These are phyloP conservation scores for Spergularia bocconei DNA, from an alignment of 148 eudicot genomes.

Conservation along the genomic window DNA sequence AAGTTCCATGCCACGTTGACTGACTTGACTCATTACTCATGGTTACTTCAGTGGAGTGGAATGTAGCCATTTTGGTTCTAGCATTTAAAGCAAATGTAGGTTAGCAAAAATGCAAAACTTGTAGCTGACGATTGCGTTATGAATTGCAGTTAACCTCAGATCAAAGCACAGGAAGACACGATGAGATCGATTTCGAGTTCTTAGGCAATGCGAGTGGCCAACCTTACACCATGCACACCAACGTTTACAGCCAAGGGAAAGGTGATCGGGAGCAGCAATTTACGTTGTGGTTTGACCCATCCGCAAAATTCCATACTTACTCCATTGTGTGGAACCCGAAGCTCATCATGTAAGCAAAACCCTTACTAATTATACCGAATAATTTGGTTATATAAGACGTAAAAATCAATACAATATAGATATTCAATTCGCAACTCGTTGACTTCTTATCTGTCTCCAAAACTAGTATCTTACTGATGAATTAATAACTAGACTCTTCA, in stretches of 20 bases:
- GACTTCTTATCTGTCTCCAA: neutral
- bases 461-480: too few relatives aligned
- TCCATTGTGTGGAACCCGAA: slow-evolving; percentile 42
- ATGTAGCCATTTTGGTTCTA: neutral
- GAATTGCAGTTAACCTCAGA: slow-evolving; percentile 39
- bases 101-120: neutral
- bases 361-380: neutral
- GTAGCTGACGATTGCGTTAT: neutral
- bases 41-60: too few relatives aligned
- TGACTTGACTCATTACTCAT: too few relatives aligned
- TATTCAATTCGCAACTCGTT: neutral
- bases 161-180: slow-evolving; percentile 31
- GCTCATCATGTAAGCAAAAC: slow-evolving; percentile 35
- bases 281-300: slow-evolving; percentile 52
- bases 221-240: slow-evolving; percentile 50
- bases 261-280: slow-evolving; percentile 51
- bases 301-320: slow-evolving; percentile 42
- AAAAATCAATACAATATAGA: neutral
- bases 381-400: neutral
- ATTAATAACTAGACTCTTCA: too few relatives aligned
- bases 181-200: slow-evolving; percentile 51
- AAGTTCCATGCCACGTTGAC: too few relatives aligned
- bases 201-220: slow-evolving; percentile 47
- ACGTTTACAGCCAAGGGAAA: slow-evolving; percentile 50
- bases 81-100: neutral